phyloP scores from a whole-genome alignment of 1,139 yeast genomes.

The Yamadazyma epiphylla region DNA sequence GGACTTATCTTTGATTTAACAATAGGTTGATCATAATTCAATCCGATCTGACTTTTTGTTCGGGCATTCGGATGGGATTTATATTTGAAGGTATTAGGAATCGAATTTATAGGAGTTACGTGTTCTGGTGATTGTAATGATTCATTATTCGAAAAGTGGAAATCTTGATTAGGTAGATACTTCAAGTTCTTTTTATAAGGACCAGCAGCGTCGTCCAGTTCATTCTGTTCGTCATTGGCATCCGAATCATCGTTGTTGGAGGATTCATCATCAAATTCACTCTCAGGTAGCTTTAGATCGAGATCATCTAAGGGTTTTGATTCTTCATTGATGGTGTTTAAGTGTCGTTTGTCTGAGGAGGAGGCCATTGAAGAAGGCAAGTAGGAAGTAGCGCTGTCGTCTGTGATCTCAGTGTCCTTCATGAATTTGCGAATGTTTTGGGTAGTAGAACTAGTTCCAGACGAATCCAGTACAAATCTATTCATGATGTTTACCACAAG shows the following conservation, averaged over 20 bases:
- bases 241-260: slow-evolving; percentile 4
- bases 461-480: slow-evolving; percentile 15
- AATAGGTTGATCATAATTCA: neutral
- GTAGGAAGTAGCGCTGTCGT: slow-evolving; percentile 2
- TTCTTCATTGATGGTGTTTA: slow-evolving; percentile 8
- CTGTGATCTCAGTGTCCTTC: slow-evolving; percentile 10
- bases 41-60: slow-evolving; percentile 31
- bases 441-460: slow-evolving; percentile 7
- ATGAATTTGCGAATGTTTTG: slow-evolving; percentile 10
- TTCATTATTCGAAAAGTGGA: slow-evolving; percentile 18
- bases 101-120: slow-evolving; percentile 25
- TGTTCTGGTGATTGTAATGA: slow-evolving; percentile 3
- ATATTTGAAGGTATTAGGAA: slow-evolving; percentile 45
- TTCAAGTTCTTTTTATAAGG: slow-evolving; percentile 31
- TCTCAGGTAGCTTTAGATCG: slow-evolving; percentile 10
- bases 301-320: slow-evolving; percentile 9
- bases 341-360: slow-evolving; percentile 1
- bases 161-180: slow-evolving; percentile 33
- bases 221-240: slow-evolving; percentile 3
- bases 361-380: neutral
- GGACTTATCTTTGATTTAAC: neutral
- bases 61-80: slow-evolving; percentile 46
- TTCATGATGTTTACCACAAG: too few relatives aligned
- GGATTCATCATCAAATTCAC: slow-evolving; percentile 1
- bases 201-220: slow-evolving; percentile 5